Conservation (phyloP, 2,329 filamentous ascomycete genomes). For the Nannizziopsis arthrosporioides region DNA sequence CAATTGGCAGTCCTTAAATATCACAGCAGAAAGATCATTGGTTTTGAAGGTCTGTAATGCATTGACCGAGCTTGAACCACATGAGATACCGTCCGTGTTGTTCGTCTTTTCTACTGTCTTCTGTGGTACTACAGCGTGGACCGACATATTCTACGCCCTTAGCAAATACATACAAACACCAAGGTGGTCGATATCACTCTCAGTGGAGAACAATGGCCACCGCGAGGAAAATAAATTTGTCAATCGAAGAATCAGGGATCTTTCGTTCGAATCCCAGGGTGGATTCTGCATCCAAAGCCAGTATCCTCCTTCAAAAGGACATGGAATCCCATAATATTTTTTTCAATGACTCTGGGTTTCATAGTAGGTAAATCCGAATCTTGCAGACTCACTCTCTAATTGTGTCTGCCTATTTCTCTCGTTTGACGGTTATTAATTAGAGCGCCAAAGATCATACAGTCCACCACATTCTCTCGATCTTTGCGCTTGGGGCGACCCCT, state of each 20-base stretch:
- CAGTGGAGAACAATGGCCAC: conserved; percentile 36
- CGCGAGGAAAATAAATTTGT: conserved; percentile 37
- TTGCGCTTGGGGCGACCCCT: conserved; percentile 57
- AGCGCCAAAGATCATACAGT: conserved; percentile 53
- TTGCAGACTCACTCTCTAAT: neutral
- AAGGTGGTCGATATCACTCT: too few relatives aligned
- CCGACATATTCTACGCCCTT: neutral
- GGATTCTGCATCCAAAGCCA: conserved; percentile 51
- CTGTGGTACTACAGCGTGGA: neutral
- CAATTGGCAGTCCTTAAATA: too few relatives aligned
- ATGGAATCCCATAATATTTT: conserved; percentile 63
- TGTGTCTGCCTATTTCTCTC: neutral
- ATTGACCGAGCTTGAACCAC: too few relatives aligned
- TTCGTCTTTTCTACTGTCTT: too few relatives aligned
- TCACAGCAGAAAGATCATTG: too few relatives aligned
- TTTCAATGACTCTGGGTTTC: conserved; percentile 64
- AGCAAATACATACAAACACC: neutral
- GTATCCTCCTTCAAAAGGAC: conserved; percentile 63
- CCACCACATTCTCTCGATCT: conserved; percentile 66
- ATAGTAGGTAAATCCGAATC: conserved; percentile 38
- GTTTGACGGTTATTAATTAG: neutral
- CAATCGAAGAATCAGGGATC: conserved; percentile 33
- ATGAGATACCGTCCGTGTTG: too few relatives aligned
- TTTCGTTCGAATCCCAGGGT: conserved; percentile 40
- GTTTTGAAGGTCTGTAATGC: too few relatives aligned